Base-by-base conservation (phyloP, 2,329 filamentous ascomycete species). In the Aspergillus piperis region DNA sequence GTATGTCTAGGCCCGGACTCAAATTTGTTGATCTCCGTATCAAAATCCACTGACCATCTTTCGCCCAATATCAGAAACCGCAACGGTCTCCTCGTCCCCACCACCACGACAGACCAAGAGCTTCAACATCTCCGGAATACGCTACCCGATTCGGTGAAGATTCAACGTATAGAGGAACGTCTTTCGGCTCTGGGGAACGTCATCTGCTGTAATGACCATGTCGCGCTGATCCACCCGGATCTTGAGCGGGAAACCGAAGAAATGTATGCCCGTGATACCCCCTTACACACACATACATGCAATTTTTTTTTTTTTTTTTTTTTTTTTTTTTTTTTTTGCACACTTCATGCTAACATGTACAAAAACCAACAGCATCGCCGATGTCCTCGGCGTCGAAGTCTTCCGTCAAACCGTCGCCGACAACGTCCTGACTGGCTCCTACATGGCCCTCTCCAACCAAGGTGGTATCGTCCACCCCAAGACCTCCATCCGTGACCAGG, bases 181-280 rank as follows among this genome's bases (percentile, higher is more conserved):
- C 84, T 99, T 65, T 96, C 92, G 17, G 95, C 95, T 4, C 87
- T 99, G 25, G 95, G 95, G 63, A 99, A 99, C 75, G 95, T 98
- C 64, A 97, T 99, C 73, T 96, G 92, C 72, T 87, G 88, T 72
- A 98, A 98, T 79, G 95, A 99, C 80, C 93, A 97, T 79, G 95
- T 98, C 68, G 95, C 95, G 55, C 88, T 99, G 48, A 88, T 98
- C 63, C 95, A 99, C 77, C 95, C 95, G 10, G 95, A 99, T 74
- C 84, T 99, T 62, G 95, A 98, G 84, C 90, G 94, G 64, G 95
- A 99, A 83, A 97, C 93, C 15, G 95, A 99, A 80, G 95, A 99
- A 82, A 97, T 99, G 78, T 80, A 71, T 39, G 69, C 41, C 41
- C 36, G 30, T 21, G 32, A 4, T 44, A 47, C 57, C 51, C 51